Evolutionary conservation across 495 filamentous ascomycete genomes (phyloP), one percentile per base, ranked within the genome.

Genomic region (Copromyces sp.): DNA sequence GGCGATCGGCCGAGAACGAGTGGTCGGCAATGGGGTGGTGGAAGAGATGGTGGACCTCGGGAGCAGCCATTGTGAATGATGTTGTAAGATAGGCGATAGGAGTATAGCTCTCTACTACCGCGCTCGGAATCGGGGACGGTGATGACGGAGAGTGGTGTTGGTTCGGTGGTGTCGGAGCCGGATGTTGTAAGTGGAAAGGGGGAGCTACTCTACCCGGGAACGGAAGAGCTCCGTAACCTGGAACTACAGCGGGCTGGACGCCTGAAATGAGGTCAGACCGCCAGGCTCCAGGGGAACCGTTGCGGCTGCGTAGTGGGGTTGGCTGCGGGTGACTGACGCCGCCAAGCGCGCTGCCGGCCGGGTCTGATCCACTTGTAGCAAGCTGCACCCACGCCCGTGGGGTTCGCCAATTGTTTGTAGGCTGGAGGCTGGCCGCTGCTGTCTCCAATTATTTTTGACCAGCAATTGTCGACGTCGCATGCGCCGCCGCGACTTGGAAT

Each of bases 91-190:
- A 61, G 38, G 82, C 82, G 93, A 93, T 95, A 98, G 95, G 95
- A 99, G 95, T 89, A 65, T 65, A 92, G 88, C 94, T 97, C 96
- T 99, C 95, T 90, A 99, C 95, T 97, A 97, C 89, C 93, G 88
- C 87, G 39, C 41, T 71, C 20, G 72, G 20, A 72, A 69, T 3
- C 24, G 47, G 68, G 20, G 65, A 47, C 70, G 68, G 65, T 69
- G 44, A 71, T 75, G 29, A n/a, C 39, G 69, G 69, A 70, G 53
- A 70, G 39, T n/a, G 24, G 65, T 37, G 59, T 74, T 73, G 20
- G 71, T 71, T 6, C 68, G 47, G 73, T 69, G 68, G 35, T 70
- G 75, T 68, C 65, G 41, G 40, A 29, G 72, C 61, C 17, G 69
- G 17, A 68, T 44, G 39, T 65, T 65, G 53, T 17, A 17, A 65